These are phyloP conservation scores for Cyberlindnera galapagoensis DNA, from an alignment of 805 yeast species.

Conservation along the genomic window DNA sequence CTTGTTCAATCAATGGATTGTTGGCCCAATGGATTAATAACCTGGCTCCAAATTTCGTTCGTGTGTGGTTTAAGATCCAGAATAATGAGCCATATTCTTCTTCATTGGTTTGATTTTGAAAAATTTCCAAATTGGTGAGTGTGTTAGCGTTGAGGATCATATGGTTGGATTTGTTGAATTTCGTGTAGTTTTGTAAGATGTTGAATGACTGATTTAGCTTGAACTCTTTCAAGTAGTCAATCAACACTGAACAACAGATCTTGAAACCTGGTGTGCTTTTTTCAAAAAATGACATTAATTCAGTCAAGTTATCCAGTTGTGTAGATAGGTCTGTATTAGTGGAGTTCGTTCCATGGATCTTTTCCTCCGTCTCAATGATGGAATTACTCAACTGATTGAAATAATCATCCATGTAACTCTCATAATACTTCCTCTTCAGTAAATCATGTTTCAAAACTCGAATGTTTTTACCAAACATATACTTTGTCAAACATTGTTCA, in stretches of 20 bases:
- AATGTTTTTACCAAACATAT: slow-evolving; percentile 24
- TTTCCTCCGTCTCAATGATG: no score
- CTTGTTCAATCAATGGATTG: slow-evolving; percentile 55
- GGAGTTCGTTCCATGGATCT: no score
- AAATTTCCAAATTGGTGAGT: slow-evolving; percentile 67
- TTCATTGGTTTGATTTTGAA: slow-evolving; percentile 53
- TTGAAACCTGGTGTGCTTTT: slow-evolving; percentile 22
- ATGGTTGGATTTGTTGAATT: slow-evolving; percentile 41
- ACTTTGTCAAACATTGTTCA: slow-evolving; percentile 7
- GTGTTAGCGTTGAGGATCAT: slow-evolving; percentile 62
- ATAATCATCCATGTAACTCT: slow-evolving; percentile 11
- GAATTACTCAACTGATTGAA: no score
- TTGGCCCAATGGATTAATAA: slow-evolving; percentile 66
- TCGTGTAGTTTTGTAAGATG: slow-evolving; percentile 41
- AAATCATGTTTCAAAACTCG: slow-evolving; percentile 13
- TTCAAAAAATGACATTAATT: slow-evolving; percentile 25
- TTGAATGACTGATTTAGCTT: slow-evolving; percentile 49
- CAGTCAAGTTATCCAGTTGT: slow-evolving; percentile 7
- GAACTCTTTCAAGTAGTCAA: slow-evolving; percentile 56
- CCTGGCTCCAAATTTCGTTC: slow-evolving; percentile 71
- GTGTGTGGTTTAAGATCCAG: slow-evolving; percentile 77
- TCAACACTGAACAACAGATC: slow-evolving; percentile 39
- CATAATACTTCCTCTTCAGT: slow-evolving; percentile 11
- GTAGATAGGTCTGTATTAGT: no score
- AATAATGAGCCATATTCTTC: slow-evolving; percentile 61